These are phyloP conservation scores for Psilocybe tampanensis DNA, from an alignment of 768 basidiomycete species.

Conservation along the genomic window DNA sequence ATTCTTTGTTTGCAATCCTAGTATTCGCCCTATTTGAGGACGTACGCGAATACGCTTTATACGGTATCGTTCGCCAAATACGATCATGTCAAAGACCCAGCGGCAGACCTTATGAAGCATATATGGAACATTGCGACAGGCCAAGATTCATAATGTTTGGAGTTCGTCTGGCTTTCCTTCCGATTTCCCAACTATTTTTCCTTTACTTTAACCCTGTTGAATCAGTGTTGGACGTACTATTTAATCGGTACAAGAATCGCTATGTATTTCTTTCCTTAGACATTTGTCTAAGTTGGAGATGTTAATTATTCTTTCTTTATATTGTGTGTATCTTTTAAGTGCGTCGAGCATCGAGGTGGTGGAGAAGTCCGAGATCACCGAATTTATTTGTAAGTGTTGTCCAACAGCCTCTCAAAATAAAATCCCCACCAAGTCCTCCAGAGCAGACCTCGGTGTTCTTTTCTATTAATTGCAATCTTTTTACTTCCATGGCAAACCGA, in stretches of 20 bases:
- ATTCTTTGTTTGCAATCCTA: constrained; percentile 25
- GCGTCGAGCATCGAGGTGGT: too few relatives aligned
- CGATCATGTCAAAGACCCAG: constrained; percentile 57
- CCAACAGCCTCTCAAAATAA: neutral
- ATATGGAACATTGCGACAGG: constrained; percentile 75
- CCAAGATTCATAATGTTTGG: constrained; percentile 37
- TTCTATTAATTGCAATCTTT: neutral
- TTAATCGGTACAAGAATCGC: too few relatives aligned
- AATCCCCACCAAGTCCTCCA: neutral
- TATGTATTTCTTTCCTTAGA: too few relatives aligned
- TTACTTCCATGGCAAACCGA: constrained; percentile 4
- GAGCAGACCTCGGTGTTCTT: neutral
- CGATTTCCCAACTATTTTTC: too few relatives aligned
- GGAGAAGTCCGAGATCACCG: too few relatives aligned
- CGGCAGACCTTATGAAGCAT: constrained; percentile 59
- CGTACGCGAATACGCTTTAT: constrained; percentile 69
- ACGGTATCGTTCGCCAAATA: constrained; percentile 70
- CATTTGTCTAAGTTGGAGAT: too few relatives aligned
- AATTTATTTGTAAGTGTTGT: neutral
- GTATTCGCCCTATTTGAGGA: constrained; percentile 82
- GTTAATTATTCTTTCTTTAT: too few relatives aligned
- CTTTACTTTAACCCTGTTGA: too few relatives aligned
- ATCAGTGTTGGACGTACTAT: too few relatives aligned
- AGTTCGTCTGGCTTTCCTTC: neutral
- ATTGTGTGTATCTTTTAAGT: too few relatives aligned